A percentile compares a stretch with the other conserved stretches of the same genome.
Conservation (phyloP, 2,329 filamentous ascomycete species). For the Epichloe typhina region DNA sequence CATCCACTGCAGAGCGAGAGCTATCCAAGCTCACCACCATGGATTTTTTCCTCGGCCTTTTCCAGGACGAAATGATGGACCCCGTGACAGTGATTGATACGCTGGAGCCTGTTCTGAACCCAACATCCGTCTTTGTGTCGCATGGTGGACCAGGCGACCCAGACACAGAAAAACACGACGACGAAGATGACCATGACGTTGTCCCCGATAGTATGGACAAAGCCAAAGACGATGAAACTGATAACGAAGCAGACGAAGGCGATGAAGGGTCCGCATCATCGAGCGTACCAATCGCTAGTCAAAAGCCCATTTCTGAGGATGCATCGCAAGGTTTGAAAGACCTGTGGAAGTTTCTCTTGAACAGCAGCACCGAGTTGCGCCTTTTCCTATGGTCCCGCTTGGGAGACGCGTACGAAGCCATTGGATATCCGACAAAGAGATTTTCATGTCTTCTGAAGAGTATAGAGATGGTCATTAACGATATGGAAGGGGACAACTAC, state of each 20-base stretch:
- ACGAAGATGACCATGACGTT: not conserved
- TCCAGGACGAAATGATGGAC: slow-evolving; percentile 69
- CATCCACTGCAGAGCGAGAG: slow-evolving; percentile 74
- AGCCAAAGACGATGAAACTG: not conserved
- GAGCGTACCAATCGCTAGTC: slow-evolving; percentile 1
- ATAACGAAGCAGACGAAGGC: not conserved
- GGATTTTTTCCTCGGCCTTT: slow-evolving; percentile 88
- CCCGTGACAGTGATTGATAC: slow-evolving; percentile 80
- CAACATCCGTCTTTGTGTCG: slow-evolving; percentile 38
- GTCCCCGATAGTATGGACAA: not conserved
- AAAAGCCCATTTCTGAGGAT: slow-evolving; percentile 35
- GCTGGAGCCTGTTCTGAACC: slow-evolving; percentile 81
- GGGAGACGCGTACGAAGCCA: slow-evolving; percentile 75
- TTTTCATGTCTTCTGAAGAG: slow-evolving; percentile 77
- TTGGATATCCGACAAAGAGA: slow-evolving; percentile 76
- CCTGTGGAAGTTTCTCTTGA: slow-evolving; percentile 72
- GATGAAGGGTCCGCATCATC: slow-evolving; percentile 4
- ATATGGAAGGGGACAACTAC: slow-evolving; percentile 50
- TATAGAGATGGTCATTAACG: slow-evolving; percentile 66
- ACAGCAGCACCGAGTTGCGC: slow-evolving; percentile 68
- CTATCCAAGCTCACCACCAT: slow-evolving; percentile 87
- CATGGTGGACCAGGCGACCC: slow-evolving; percentile 7
- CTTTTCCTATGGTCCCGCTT: slow-evolving; percentile 84
- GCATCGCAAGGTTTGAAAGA: slow-evolving; percentile 52
- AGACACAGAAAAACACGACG: not conserved